Conservation (phyloP, 768 basidiomycete species). For the Trametes villosa region DNA sequence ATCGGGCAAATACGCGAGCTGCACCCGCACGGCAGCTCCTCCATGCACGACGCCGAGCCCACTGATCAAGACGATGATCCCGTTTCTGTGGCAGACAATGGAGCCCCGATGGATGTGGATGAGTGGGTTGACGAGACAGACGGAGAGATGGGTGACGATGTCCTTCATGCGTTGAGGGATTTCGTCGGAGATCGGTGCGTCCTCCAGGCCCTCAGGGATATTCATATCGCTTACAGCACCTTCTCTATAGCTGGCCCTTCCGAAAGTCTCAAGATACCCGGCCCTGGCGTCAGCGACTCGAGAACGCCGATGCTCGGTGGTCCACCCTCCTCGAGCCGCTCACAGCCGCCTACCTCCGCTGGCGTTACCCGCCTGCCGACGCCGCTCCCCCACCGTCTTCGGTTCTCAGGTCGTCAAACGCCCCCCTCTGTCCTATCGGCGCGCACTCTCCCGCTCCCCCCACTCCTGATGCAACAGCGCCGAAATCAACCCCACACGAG, state of each 20-base stretch:
- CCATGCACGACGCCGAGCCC: not conserved
- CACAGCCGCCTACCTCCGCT: conserved; percentile 6
- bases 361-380: not conserved
- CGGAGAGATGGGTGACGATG: not conserved
- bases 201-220: not conserved
- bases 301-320: conserved; percentile 1
- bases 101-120: not conserved
- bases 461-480: too few relatives aligned
- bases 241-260: not conserved
- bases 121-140: not conserved
- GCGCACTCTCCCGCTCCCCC: not conserved
- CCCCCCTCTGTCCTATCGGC: not conserved
- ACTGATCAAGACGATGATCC: not conserved
- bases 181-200: not conserved
- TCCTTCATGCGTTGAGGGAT: not conserved
- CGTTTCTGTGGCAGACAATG: not conserved
- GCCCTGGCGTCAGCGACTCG: conserved; percentile 8
- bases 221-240: not conserved
- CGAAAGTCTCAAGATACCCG: not conserved
- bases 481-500: too few relatives aligned
- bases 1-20: not conserved
- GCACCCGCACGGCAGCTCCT: not conserved
- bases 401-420: too few relatives aligned
- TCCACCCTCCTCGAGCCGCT: not conserved
- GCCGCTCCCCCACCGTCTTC: too few relatives aligned